Percentiles rank a stretch among this genome's conserved stretches.
Evolutionary conservation across 2,329 filamentous ascomycete species (phyloP).

Genomic region (Neonectria faginata): DNA sequence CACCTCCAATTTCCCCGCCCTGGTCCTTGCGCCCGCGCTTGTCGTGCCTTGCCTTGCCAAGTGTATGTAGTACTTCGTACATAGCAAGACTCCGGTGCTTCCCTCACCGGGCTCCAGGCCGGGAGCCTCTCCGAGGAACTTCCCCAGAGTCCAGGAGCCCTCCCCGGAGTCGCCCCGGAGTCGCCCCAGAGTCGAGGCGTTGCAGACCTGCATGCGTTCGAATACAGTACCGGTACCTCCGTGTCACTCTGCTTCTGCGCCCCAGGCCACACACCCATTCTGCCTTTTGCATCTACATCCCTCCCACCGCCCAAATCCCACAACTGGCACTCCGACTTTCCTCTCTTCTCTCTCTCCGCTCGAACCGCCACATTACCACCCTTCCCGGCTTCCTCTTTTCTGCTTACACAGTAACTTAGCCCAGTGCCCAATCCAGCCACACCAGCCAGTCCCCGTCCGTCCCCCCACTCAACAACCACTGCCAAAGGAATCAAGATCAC

Average conservation of each 20-base stretch:
- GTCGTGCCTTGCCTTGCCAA: conserved; percentile 31
- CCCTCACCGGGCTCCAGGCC: conserved; percentile 3
- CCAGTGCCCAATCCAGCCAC: conserved; percentile 4
- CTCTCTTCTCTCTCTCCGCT: conserved; percentile 21
- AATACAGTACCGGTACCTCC: conserved; percentile 17
- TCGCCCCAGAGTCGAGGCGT: not conserved
- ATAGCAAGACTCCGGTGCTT: conserved; percentile 16
- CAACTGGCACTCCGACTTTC: conserved; percentile 2
- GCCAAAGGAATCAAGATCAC: not conserved
- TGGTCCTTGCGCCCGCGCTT: conserved; percentile 46
- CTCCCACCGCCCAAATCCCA: conserved; percentile 8
- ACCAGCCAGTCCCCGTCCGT: not conserved
- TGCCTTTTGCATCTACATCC: conserved; percentile 4
- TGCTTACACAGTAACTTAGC: not conserved
- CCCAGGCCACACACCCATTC: conserved; percentile 17
- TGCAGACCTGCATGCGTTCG: not conserved
- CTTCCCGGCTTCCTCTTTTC: not conserved
- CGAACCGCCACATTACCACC: conserved; percentile 15
- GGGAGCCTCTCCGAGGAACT: conserved; percentile 10
- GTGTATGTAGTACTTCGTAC: too few species aligned
- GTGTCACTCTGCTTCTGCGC: conserved; percentile 4
- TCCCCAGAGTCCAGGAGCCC: conserved; percentile 17
- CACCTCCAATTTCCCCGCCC: conserved; percentile 48
- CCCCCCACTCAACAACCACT: not conserved
- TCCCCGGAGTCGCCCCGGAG: conserved; percentile 7